Evolutionary conservation across 805 yeast genomes (phyloP).

Genomic region (Lachancea meyersii): DNA sequence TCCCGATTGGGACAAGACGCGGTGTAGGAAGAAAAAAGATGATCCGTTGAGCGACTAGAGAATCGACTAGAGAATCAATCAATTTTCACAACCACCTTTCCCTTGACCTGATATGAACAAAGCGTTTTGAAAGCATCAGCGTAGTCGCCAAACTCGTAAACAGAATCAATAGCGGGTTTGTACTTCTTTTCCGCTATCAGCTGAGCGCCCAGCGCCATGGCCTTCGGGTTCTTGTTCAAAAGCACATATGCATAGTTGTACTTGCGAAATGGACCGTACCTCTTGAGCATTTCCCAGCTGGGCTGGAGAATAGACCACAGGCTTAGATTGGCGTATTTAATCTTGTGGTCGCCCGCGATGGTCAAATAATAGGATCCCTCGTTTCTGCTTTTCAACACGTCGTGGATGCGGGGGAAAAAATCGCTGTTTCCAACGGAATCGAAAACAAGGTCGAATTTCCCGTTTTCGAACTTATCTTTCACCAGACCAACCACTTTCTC

Average conservation of each 20-base stretch:
- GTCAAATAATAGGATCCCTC: constrained; percentile 47
- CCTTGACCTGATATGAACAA: constrained; percentile 44
- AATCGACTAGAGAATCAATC: too few species aligned
- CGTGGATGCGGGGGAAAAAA: constrained; percentile 39
- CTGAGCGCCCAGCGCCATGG: constrained; percentile 20
- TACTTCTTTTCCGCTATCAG: constrained; percentile 30
- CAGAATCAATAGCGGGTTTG: constrained; percentile 48
- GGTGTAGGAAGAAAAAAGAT: too few species aligned
- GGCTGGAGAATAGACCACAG: constrained; percentile 8
- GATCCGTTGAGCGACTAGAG: too few species aligned
- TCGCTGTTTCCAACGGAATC: constrained; percentile 61
- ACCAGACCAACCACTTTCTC: constrained; percentile 33
- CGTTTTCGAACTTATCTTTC: constrained; percentile 27
- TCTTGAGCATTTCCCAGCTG: constrained; percentile 12
- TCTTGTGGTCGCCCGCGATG: constrained; percentile 50
- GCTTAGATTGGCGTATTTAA: constrained; percentile 20
- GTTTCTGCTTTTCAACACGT: constrained; percentile 41
- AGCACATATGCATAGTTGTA: constrained; percentile 29
- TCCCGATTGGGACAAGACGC: too few species aligned
- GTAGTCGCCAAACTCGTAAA: constrained; percentile 43
- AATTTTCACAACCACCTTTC: constrained; percentile 48
- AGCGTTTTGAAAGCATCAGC: constrained; percentile 46
- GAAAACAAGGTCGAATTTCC: constrained; percentile 52
- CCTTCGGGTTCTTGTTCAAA: constrained; percentile 9
- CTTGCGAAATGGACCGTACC: constrained; percentile 21